Percentiles rank a stretch among this genome's conserved stretches.
Evolutionary conservation across 495 filamentous ascomycete species (phyloP).

Genomic region (Aspergillus cavernicola): DNA sequence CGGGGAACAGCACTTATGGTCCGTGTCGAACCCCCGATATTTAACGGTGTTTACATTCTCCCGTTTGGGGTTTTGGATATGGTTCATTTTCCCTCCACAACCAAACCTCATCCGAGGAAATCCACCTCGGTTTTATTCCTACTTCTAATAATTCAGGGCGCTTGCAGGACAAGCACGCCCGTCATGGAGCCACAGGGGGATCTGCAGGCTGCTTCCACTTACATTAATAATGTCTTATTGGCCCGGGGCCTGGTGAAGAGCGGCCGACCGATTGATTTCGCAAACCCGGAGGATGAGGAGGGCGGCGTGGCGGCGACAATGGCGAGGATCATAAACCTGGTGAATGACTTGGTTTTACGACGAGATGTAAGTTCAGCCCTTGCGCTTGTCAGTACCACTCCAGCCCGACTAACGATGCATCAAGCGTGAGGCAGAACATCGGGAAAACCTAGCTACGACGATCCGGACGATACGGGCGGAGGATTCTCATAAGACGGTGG

Average conservation of each 20-base stretch:
- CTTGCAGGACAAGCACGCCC: constrained; percentile 28
- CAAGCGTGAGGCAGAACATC: constrained; percentile 84
- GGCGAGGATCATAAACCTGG: constrained; percentile 81
- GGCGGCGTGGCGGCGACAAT: constrained; percentile 65
- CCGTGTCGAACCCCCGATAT: constrained; percentile 12
- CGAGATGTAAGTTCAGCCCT: constrained; percentile 62
- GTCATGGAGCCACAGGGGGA: constrained; percentile 69
- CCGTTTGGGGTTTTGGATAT: constrained; percentile 28
- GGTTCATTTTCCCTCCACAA: neutral
- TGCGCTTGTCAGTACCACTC: neutral
- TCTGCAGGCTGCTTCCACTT: constrained; percentile 81
- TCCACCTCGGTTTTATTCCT: constrained; percentile 1
- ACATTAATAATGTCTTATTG: constrained; percentile 93
- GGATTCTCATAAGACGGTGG: constrained; percentile 63
- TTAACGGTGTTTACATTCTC: constrained; percentile 44
- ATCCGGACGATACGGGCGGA: constrained; percentile 69
- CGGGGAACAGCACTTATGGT: constrained; percentile 9
- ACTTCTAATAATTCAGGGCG: constrained; percentile 9
- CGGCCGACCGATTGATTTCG: constrained; percentile 83
- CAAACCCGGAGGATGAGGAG: constrained; percentile 63
- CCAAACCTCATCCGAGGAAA: neutral
- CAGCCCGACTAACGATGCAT: constrained; percentile 15
- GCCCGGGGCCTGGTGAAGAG: constrained; percentile 83
- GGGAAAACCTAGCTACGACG: constrained; percentile 74
- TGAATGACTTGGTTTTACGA: constrained; percentile 84